Evolutionary conservation across 495 filamentous ascomycete species (phyloP), one percentile per base, ranked within the genome.

Genomic region (Tetracladium setigerum): DNA sequence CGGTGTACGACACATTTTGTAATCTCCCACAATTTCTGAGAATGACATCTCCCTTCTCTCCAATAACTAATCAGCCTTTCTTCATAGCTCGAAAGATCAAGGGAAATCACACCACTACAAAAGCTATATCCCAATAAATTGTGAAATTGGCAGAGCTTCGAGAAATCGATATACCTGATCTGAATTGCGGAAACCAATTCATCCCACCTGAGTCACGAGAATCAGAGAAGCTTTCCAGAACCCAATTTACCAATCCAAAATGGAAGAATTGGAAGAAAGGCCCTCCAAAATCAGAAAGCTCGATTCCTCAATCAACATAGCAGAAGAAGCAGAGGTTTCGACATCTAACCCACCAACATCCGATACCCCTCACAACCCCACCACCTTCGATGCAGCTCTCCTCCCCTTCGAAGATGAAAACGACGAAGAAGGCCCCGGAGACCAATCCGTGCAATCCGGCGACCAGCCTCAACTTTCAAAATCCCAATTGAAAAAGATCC

Each of bases 401-500:
- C 38, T 13, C 18, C 14, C n/a, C 17, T 16, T 17, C 39, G 10
- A 15, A 32, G 35, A 35, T 19, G 35, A 37, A 5, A 18, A 30
- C 16, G 17, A 31, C 8, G 22, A 11, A 18, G 36, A 38, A 38
- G 33, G 36, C 14, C 22, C 14, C 19, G 41, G 27, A 24, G 38
- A 50, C 30, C 18, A 27, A 16, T 13, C 40, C 27, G 14, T 12
- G 4, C 27, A 49, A 38, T 22, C 9, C 11, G 31, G 15, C 13
- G 39, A 32, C 15, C 35, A 49, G 8, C 64, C 65, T 1, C 54
- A 55, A 27, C 53, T 86, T 30, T 95, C 92, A 11, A 98, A 95
- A 54, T 90, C 79, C 52, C 82, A 87, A 51, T 62, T 79, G 38
- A 95, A 91, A 64, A 89, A 86, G 56, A 67, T 87, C 19, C 73